Evolutionary conservation across 345 rosid genomes (phyloP), one percentile per base, ranked within the genome.

Genomic region (Salix brachista): DNA sequence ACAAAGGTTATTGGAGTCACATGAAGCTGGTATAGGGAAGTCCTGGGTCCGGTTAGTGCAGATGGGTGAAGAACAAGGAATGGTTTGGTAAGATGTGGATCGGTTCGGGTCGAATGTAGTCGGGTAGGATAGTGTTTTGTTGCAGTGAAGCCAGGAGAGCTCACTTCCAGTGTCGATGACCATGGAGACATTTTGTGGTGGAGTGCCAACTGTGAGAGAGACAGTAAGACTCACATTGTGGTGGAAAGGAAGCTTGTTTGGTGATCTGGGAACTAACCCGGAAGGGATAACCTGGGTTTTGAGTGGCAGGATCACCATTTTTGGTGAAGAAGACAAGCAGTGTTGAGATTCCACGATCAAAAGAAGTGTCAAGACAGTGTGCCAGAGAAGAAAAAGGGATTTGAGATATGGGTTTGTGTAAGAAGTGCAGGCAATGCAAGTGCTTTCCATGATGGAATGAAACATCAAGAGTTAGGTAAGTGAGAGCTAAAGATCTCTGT

Each of bases 81-180:
- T 79, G 39, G 94, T 88, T 2, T 77, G 56, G 79, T 94, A 94
- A 23, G 98, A 87, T 19, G 78, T 73, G 2, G 97, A 94, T 16
- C 83, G 90, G 79, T 70, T 84, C 78, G 91, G 91, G 88, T 92
- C 87, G 68, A 91, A 92, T 0, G 82, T 23, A 11, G 62, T 9
- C 75, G 90, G 88, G 75, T 80, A 79, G 14, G 69, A 52, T 11
- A 67, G 77, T 30, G 78, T 80, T 28, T 75, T 86, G 88, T 89
- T 91, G 80, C 98, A 94, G n/a, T 85, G 91, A 39, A 94, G 88
- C 98, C 98, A 94, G 21, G 96, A 87, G 81, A 92, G 97, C 77
- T 94, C 98, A 74, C 96, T 91, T 21, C 98, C 97, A 5, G 98
- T 94, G 90, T 94, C 97, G 44, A 94, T 77, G 52, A 91, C 98